Conservation (phyloP, 805 yeast species). For the Monosporozyma siamensis region DNA sequence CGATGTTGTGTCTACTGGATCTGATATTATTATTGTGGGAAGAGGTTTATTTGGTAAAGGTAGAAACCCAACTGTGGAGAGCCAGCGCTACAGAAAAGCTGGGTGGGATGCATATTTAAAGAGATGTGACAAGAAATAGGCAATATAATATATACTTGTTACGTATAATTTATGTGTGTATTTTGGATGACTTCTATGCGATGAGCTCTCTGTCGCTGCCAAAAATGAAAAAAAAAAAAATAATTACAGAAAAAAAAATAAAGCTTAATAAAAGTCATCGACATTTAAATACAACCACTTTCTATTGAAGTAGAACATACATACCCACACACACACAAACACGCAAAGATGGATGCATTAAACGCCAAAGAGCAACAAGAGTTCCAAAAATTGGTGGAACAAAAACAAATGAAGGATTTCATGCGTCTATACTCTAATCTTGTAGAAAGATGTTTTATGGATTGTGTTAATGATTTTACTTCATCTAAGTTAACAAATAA, state of each 20-base stretch:
- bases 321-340: neutral
- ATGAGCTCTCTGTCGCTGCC: too few species aligned
- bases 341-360: conserved; percentile 69
- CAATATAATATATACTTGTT: neutral
- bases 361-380: conserved; percentile 95
- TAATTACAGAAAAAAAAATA: neutral
- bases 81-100: conserved; percentile 79
- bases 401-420: conserved; percentile 97
- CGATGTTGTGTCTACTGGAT: conserved; percentile 75
- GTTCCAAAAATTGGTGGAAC: conserved; percentile 90
- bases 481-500: conserved; percentile 75
- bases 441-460: conserved; percentile 93
- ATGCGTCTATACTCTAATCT: conserved; percentile 92
- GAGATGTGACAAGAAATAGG: conserved; percentile 18
- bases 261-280: too few species aligned
- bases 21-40: conserved; percentile 96
- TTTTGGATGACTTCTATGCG: too few species aligned
- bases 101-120: conserved; percentile 88
- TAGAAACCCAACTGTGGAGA: conserved; percentile 81
- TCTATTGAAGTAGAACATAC: neutral
- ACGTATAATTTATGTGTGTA: too few species aligned
- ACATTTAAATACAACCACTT: too few species aligned
- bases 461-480: conserved; percentile 97
- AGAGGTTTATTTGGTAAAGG: conserved; percentile 93
- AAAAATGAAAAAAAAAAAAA: too few species aligned